Conservation (phyloP, 768 basidiomycete species). For the Lactarius pseudohatsudake region DNA sequence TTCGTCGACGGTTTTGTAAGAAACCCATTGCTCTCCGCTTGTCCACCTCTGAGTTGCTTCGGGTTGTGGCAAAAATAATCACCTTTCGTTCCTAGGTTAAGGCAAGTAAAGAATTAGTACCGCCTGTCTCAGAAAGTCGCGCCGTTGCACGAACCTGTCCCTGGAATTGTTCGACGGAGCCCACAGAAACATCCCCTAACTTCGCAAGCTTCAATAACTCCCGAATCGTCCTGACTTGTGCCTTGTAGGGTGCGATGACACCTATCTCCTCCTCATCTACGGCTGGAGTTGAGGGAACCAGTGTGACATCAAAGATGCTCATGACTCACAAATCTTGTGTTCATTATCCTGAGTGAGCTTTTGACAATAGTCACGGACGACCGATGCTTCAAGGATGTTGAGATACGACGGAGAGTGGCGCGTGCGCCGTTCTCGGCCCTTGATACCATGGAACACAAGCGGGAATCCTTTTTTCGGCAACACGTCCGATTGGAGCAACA, state of each 20-base stretch:
- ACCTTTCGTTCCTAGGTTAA: slow-evolving; percentile 40
- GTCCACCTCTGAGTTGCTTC: slow-evolving; percentile 38
- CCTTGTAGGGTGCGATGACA: slow-evolving; percentile 62
- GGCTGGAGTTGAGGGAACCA: background rate
- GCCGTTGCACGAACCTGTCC: slow-evolving; percentile 42
- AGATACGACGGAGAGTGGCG: slow-evolving; percentile 42
- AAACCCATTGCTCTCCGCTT: slow-evolving; percentile 34
- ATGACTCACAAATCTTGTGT: slow-evolving; percentile 36
- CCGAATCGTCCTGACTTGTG: slow-evolving; percentile 45
- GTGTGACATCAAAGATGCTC: background rate
- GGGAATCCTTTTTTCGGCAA: slow-evolving; percentile 35
- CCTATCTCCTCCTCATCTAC: slow-evolving; percentile 56
- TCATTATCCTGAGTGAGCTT: slow-evolving; percentile 32
- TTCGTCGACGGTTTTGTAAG: slow-evolving; percentile 35
- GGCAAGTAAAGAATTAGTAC: background rate
- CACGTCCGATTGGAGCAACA: slow-evolving; percentile 33
- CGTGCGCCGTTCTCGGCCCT: slow-evolving; percentile 40
- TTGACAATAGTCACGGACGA: slow-evolving; percentile 38
- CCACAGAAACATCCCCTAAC: slow-evolving; percentile 35
- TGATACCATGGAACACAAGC: slow-evolving; percentile 38
- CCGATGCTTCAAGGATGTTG: slow-evolving; percentile 40
- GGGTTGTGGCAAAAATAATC: slow-evolving; percentile 43
- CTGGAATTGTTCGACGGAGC: slow-evolving; percentile 44
- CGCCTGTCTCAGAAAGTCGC: background rate
- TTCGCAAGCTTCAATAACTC: slow-evolving; percentile 27